Evolutionary conservation across 495 filamentous ascomycete species (phyloP).

Genomic region (Geoglossum glabrum): DNA sequence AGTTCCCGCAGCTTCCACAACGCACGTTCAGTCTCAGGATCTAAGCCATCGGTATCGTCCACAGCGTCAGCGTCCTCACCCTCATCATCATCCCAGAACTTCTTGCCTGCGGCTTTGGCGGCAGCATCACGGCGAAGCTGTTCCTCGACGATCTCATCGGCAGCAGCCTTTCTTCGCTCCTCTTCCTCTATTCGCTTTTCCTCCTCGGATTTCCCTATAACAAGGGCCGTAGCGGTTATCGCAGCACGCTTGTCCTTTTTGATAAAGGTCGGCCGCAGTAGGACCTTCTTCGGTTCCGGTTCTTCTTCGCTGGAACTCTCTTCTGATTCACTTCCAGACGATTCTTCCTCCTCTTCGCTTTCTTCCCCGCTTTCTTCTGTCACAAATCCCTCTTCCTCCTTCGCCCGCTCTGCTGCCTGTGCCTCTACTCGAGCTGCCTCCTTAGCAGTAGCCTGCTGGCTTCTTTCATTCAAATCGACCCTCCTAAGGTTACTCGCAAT

Average conservation of each 20-base stretch:
- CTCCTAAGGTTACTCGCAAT: conserved; percentile 41
- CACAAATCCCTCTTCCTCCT: conserved; percentile 56
- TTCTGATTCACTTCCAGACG: conserved; percentile 20
- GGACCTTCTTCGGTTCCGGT: conserved; percentile 40
- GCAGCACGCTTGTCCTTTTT: conserved; percentile 50
- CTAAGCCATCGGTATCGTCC: conserved; percentile 68
- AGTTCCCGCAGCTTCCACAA: conserved; percentile 91
- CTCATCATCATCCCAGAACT: conserved; percentile 74
- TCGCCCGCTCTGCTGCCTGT: conserved; percentile 13
- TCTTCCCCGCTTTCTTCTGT: conserved; percentile 36
- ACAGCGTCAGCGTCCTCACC: conserved; percentile 41
- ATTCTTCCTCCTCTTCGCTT: conserved; percentile 24
- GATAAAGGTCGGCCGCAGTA: conserved; percentile 81
- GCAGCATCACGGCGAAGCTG: conserved; percentile 65
- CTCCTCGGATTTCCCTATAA: conserved; percentile 20
- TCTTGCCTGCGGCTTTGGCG: conserved; percentile 51
- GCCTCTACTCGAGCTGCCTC: conserved; percentile 22
- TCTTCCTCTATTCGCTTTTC: conserved; percentile 35
- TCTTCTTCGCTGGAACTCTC: conserved; percentile 53
- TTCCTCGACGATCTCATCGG: conserved; percentile 66
- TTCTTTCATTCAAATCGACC: conserved; percentile 41
- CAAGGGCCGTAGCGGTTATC: conserved; percentile 13
- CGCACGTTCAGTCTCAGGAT: conserved; percentile 74
- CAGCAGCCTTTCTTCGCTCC: conserved; percentile 39
- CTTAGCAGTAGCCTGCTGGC: conserved; percentile 24